Evolutionary conservation across 2,329 filamentous ascomycete genomes (phyloP).

Genomic region (Hirsutella rhossiliensis): DNA sequence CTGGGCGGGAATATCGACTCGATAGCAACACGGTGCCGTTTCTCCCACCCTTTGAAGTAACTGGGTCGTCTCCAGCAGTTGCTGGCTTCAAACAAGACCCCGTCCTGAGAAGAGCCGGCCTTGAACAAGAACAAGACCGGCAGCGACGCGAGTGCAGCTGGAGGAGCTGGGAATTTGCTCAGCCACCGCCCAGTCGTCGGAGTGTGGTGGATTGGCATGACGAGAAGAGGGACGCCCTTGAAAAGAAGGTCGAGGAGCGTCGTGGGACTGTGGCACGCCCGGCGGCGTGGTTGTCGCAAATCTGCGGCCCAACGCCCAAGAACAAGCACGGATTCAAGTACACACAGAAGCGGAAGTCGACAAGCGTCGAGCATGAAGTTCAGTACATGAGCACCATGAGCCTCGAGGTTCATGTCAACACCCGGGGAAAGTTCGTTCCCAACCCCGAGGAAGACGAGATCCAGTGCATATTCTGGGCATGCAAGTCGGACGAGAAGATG

Average conservation of each 20-base stretch:
- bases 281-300: constrained; percentile 56
- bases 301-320: constrained; percentile 76
- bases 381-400: constrained; percentile 98
- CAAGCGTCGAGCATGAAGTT: constrained; percentile 68
- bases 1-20: constrained; percentile 72
- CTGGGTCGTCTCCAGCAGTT: constrained; percentile 39
- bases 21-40: constrained; percentile 65
- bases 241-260: constrained; percentile 10
- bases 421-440: constrained; percentile 65
- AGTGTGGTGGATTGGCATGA: constrained; percentile 62
- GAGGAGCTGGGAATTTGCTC: constrained; percentile 62
- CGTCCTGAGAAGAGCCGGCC: constrained; percentile 35
- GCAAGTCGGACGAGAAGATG: constrained; percentile 57
- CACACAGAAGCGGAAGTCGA: constrained; percentile 62
- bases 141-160: constrained; percentile 39
- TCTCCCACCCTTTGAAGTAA: constrained; percentile 65
- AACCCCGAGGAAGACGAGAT: constrained; percentile 88
- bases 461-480: constrained; percentile 78
- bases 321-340: constrained; percentile 78
- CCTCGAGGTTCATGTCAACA: constrained; percentile 84
- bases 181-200: constrained; percentile 53
- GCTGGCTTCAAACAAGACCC: constrained; percentile 38
- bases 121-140: constrained; percentile 36
- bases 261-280: constrained; percentile 11
- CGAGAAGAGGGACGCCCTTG: constrained; percentile 10